Conservation (phyloP, 2,329 filamentous ascomycete species). For the Arthrobotrys iridis region DNA sequence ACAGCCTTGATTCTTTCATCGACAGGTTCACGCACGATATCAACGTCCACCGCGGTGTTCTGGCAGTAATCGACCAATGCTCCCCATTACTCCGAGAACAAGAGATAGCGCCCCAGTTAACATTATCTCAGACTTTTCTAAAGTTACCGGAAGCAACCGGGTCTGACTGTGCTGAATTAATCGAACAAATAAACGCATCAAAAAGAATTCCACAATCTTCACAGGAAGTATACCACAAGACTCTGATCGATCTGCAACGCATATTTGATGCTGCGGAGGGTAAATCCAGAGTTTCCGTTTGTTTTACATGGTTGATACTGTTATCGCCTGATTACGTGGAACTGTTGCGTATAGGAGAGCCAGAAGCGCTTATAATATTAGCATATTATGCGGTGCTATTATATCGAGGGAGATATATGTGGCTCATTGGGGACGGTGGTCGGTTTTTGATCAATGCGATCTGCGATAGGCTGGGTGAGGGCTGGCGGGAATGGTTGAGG, state of each 20-base stretch:
- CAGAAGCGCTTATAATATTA: conserved; percentile 65
- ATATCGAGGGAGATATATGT: conserved; percentile 62
- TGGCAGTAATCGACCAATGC: conserved; percentile 60
- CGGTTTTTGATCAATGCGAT: conserved; percentile 59
- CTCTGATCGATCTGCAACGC: conserved; percentile 59
- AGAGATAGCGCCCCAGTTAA: conserved; percentile 58
- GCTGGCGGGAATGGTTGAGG: conserved; percentile 60
- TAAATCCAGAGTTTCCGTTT: conserved; percentile 56
- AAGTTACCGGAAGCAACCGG: conserved; percentile 22
- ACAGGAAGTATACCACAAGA: conserved; percentile 55
- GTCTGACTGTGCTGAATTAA: conserved; percentile 58
- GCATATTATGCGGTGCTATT: conserved; percentile 66
- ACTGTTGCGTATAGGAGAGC: conserved; percentile 60
- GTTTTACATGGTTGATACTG: conserved; percentile 62
- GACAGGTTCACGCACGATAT: conserved; percentile 63
- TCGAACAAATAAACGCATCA: conserved; percentile 53
- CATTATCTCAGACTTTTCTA: conserved; percentile 56
- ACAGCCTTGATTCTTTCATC: conserved; percentile 62
- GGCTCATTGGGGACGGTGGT: conserved; percentile 62
- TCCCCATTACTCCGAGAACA: conserved; percentile 61
- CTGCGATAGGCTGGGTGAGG: conserved; percentile 58
- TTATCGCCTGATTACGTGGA: conserved; percentile 60
- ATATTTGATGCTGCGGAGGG: conserved; percentile 57
- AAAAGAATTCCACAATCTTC: conserved; percentile 51
- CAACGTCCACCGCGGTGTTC: conserved; percentile 64